Base-by-base conservation (phyloP, 768 basidiomycete genomes). In the Paxillus ammoniavirescens region DNA sequence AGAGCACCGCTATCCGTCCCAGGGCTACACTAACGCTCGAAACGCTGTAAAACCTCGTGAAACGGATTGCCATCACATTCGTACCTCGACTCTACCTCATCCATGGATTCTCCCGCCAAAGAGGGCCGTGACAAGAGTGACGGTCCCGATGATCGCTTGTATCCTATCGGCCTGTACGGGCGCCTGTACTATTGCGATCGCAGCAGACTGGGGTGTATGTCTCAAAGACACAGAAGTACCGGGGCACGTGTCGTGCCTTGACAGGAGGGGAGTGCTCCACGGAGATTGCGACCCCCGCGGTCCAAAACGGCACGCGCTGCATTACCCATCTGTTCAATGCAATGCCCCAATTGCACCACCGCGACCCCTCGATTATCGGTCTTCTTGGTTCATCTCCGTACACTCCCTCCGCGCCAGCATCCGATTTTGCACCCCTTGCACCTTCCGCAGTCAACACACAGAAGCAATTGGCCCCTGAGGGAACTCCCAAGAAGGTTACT, bases 251-350 rank as follows among this genome's bases (percentile, higher is more conserved):
- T 18, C 28, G 23, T 40, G 12, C 35, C 13, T 35, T 14, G 35
- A 35, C 33, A n/a, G n/a, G n/a, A 9, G 6, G 31, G 28, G 7
- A 28, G 28, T 92, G 92, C 21, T 81, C 82, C 13, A 87, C 90
- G 1, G 82, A 85, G 26, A 72, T 84, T 55, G 91, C 93, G 7
- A 84, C 83, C 17, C 70, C 79, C 8, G 91, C 91, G 3, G 78
- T 94, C 5, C 70, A 77, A 15, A 76, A 77, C 52, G 93, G 93
- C 17, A 89, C 91, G 6, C 78, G 83, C n/a, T 81, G 93, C 53
- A 91, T 95, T 59, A 95, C 93, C 0, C 93, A 95, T 70, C 75
- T 95, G 23, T 94, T 93, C 83, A 96, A 96, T 60, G 91, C 92
- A 7, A 93, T 93, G 92, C 89, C 89, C 13, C 89, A 89, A 61